Evolutionary conservation across 768 basidiomycete species (phyloP).

Genomic region (Trichaptum fuscoviolaceum): DNA sequence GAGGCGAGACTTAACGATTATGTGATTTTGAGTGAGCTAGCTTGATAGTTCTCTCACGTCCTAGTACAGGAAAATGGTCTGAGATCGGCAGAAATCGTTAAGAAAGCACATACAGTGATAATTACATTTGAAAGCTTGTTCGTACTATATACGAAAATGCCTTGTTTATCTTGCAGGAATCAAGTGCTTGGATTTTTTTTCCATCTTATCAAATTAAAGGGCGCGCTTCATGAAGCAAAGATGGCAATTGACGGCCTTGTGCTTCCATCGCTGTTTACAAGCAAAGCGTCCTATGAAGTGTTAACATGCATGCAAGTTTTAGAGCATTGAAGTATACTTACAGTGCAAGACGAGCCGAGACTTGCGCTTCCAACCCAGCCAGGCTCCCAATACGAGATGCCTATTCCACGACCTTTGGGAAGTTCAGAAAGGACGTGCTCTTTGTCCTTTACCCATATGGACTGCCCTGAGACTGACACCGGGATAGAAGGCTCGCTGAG

Average conservation of each 20-base stretch:
- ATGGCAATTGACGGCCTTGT: constrained; percentile 26
- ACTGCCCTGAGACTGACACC: constrained; percentile 46
- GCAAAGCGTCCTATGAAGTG: constrained; percentile 39
- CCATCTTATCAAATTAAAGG: too few relatives aligned
- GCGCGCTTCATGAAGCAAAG: constrained; percentile 20
- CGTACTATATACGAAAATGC: too few relatives aligned
- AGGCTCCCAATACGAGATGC: constrained; percentile 63
- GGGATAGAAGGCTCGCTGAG: constrained; percentile 45
- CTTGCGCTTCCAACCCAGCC: constrained; percentile 56
- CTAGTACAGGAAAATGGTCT: too few relatives aligned
- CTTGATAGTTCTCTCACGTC: too few relatives aligned
- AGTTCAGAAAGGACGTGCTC: constrained; percentile 39
- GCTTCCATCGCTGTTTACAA: constrained; percentile 44
- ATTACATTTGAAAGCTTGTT: too few relatives aligned
- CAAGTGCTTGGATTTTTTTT: too few relatives aligned
- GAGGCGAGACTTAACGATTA: too few relatives aligned
- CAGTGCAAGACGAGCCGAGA: constrained; percentile 25
- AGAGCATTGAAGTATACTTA: constrained; percentile 13
- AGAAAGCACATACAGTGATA: too few relatives aligned
- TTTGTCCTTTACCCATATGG: constrained; percentile 49
- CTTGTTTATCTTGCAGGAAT: too few relatives aligned
- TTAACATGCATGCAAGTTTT: background rate
- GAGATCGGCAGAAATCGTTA: too few relatives aligned
- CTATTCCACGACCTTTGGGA: constrained; percentile 27
- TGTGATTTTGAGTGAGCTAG: too few relatives aligned